Evolutionary conservation across 257 asterid genomes (phyloP), one percentile per base, ranked within the genome.

Genomic region (Leptodermis oblonga): DNA sequence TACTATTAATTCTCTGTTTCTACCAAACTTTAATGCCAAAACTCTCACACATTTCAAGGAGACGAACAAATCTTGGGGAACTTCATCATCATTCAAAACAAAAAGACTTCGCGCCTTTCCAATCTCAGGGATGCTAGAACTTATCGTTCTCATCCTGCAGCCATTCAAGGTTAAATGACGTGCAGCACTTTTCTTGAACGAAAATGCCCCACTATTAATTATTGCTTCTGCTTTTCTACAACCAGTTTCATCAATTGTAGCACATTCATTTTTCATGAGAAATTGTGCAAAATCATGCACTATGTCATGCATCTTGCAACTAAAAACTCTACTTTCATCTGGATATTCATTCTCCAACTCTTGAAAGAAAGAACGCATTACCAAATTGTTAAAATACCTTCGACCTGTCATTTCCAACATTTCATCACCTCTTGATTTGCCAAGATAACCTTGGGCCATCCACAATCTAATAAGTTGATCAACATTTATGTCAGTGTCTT

Each of bases 221-320:
- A 2, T n/a, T n/a, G n/a, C n/a, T n/a, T n/a, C n/a, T 25, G 4
- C 23, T 5, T 58, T 14, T 2, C 2, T 28, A 30, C 30, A 53
- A 53, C n/a, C 31, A 53, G 11, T 4, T 11, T 53, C 31, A 2
- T 23, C 30, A 53, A 53, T 20, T n/a, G 7, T 30, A 25, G 30
- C 30, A 53, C 59, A 20, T 53, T 25, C 64, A 58, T 18, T 18
- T 28, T 17, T 14, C 14, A 13, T 36, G 8, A 58, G 10, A 53
- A 53, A 53, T 25, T 53, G 56, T 17, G 56, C 56, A 42, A 70
- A 75, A 11, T 75, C 67, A 41, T 62, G 66, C 2, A 70, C 30
- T 25, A 53, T 22, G 13, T 53, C 59, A 53, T 53, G 59, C 59
- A 53, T 53, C 59, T 53, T 53, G 59, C 28, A n/a, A 3, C n/a